Evolutionary conservation across 371 early-diverging fungal genomes (phyloP).

Genomic region (Mucor racemosus): DNA sequence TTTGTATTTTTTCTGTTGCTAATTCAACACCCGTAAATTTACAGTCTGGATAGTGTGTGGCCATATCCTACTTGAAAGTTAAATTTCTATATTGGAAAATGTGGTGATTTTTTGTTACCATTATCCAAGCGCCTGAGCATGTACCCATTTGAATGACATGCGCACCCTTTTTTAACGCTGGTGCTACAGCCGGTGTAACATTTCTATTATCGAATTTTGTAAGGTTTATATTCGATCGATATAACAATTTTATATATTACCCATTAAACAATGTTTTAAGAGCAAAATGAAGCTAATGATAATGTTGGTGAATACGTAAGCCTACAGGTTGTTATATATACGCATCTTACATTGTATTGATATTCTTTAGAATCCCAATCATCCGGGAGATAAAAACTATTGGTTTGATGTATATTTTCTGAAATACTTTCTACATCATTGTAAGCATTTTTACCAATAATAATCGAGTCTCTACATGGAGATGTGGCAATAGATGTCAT

Average conservation of each 20-base stretch:
- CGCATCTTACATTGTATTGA: constrained; percentile 21
- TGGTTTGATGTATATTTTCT: constrained; percentile 13
- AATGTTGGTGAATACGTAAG: no score
- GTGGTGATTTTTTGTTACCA: constrained; percentile 13
- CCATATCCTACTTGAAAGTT: constrained; percentile 38
- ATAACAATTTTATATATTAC: constrained; percentile 8
- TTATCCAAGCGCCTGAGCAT: constrained; percentile 28
- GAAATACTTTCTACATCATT: background rate
- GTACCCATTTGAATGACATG: constrained; percentile 28
- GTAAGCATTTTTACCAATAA: background rate
- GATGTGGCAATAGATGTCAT: background rate
- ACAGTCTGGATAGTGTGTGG: constrained; percentile 41
- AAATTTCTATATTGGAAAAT: background rate
- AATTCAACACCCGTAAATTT: constrained; percentile 34
- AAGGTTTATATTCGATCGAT: no score
- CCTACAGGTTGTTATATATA: no score
- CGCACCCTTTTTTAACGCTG: constrained; percentile 26
- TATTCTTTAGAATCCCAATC: constrained; percentile 28
- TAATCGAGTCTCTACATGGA: background rate
- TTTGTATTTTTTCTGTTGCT: constrained; percentile 17
- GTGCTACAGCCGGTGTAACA: constrained; percentile 25
- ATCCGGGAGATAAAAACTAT: constrained; percentile 29
- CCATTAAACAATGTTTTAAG: constrained; percentile 21
- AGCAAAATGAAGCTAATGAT: constrained; percentile 27
- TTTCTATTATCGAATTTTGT: constrained; percentile 17